Conservation (phyloP, 345 rosid genomes). For the Diplotaxis tenuifolia region DNA sequence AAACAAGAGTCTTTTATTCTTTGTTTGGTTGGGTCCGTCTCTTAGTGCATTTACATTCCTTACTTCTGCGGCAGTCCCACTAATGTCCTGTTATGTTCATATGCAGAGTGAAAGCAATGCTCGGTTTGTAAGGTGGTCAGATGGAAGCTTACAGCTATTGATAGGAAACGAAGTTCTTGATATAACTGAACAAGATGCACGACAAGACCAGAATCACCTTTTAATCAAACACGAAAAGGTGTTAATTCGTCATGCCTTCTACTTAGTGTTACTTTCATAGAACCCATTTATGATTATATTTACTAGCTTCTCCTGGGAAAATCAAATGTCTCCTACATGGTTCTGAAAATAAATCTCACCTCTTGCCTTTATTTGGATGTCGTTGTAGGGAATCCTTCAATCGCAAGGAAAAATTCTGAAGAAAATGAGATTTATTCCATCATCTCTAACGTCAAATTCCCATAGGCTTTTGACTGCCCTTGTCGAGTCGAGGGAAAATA, state of each 20-base stretch:
- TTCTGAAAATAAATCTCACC: conserved; percentile 17
- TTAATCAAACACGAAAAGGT: conserved; percentile 95
- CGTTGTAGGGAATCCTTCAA: conserved; percentile 90
- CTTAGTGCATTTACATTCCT: neutral
- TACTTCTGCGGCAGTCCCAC: conserved; percentile 9
- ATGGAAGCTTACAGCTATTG: conserved; percentile 91
- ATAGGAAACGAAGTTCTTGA: conserved; percentile 99
- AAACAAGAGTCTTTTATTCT: conserved; percentile 9
- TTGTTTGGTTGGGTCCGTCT: conserved; percentile 3
- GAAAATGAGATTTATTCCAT: conserved; percentile 96
- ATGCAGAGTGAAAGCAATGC: conserved; percentile 93
- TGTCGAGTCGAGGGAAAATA: conserved; percentile 90
- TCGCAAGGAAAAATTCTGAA: conserved; percentile 92
- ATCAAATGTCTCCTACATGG: too few relatives aligned
- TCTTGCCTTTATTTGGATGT: conserved; percentile 11
- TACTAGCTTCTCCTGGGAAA: too few relatives aligned
- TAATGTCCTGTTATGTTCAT: conserved; percentile 31
- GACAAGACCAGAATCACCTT: conserved; percentile 91
- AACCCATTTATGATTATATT: too few relatives aligned
- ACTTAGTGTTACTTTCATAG: conserved; percentile 5
- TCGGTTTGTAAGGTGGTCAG: conserved; percentile 99
- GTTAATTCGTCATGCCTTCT: conserved; percentile 18
- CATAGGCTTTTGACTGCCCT: conserved; percentile 91
- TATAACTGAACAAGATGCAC: conserved; percentile 88
- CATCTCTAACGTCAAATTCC: conserved; percentile 87